Evolutionary conservation across 768 basidiomycete genomes (phyloP).

Genomic region (Tricholomella constricta): DNA sequence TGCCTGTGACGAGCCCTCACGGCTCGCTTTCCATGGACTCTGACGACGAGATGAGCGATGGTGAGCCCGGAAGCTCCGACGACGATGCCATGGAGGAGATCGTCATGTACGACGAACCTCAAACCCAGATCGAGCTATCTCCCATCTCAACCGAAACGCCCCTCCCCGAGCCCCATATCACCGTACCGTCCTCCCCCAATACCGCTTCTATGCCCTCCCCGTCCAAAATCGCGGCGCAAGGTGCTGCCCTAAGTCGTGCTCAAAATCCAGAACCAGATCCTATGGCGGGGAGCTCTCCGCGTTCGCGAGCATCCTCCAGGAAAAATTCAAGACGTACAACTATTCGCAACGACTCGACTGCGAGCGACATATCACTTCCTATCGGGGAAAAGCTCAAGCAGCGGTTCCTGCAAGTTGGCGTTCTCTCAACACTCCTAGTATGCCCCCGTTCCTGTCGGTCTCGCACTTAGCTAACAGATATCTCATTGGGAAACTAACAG

Average conservation of each 20-base stretch:
- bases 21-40: slow-evolving; percentile 58
- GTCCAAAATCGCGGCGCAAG: slow-evolving; percentile 29
- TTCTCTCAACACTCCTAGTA: slow-evolving; percentile 79
- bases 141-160: slow-evolving; percentile 29
- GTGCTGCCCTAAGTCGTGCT: slow-evolving; percentile 25
- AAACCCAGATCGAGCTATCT: slow-evolving; percentile 32
- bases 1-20: slow-evolving; percentile 62
- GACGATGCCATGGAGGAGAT: slow-evolving; percentile 86
- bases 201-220: slow-evolving; percentile 30
- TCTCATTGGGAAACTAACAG: slow-evolving; percentile 37
- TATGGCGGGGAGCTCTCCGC: slow-evolving; percentile 28
- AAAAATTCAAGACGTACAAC: slow-evolving; percentile 53
- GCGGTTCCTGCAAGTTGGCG: slow-evolving; percentile 70
- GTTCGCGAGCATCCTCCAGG: slow-evolving; percentile 42
- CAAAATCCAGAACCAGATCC: slow-evolving; percentile 17
- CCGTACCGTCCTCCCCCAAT: slow-evolving; percentile 33
- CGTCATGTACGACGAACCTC: slow-evolving; percentile 67
- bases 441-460: slow-evolving; percentile 26
- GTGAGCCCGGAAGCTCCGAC: slow-evolving; percentile 72
- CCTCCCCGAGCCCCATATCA: slow-evolving; percentile 33
- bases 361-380: slow-evolving; percentile 43
- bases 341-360: slow-evolving; percentile 28
- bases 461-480: not conserved
- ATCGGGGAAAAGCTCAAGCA: slow-evolving; percentile 83
- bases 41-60: slow-evolving; percentile 77